Conservation (phyloP, 2,329 filamentous ascomycete genomes). For the Phaeoacremonium minimum region DNA sequence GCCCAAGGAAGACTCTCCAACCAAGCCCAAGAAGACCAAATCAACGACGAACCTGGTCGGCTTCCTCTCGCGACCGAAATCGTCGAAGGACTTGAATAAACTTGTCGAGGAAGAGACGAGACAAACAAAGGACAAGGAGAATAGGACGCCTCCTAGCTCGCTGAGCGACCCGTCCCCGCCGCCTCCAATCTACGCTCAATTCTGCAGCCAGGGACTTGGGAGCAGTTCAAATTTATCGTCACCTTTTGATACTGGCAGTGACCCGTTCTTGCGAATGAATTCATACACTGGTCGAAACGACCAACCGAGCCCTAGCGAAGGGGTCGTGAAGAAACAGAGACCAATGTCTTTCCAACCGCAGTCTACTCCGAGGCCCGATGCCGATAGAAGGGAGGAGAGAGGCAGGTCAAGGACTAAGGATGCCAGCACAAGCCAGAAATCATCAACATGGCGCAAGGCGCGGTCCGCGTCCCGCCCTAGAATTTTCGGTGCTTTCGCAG, state of each 20-base stretch:
- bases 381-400: conserved; percentile 9
- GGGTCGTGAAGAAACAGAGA: conserved; percentile 30
- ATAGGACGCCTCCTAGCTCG: conserved; percentile 58
- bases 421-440: conserved; percentile 4
- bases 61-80: conserved; percentile 71
- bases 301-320: no score
- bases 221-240: conserved; percentile 11
- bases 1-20: not conserved
- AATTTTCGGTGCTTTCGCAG: conserved; percentile 32
- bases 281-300: no score
- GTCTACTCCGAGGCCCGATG: conserved; percentile 17
- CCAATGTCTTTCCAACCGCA: conserved; percentile 47
- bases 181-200: conserved; percentile 80
- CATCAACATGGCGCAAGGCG: conserved; percentile 20
- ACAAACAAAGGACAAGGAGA: conserved; percentile 72
- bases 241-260: conserved; percentile 2
- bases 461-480: conserved; percentile 36
- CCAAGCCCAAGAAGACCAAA: conserved; percentile 73
- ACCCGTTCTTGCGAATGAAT: no score
- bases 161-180: conserved; percentile 26
- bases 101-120: conserved; percentile 45
- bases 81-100: conserved; percentile 61
- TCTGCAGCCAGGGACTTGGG: conserved; percentile 37
- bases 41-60: conserved; percentile 78
- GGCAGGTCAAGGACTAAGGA: conserved; percentile 11